Conservation (phyloP, 352 stramenopile genomes). For the Pythium scleroteichum region DNA sequence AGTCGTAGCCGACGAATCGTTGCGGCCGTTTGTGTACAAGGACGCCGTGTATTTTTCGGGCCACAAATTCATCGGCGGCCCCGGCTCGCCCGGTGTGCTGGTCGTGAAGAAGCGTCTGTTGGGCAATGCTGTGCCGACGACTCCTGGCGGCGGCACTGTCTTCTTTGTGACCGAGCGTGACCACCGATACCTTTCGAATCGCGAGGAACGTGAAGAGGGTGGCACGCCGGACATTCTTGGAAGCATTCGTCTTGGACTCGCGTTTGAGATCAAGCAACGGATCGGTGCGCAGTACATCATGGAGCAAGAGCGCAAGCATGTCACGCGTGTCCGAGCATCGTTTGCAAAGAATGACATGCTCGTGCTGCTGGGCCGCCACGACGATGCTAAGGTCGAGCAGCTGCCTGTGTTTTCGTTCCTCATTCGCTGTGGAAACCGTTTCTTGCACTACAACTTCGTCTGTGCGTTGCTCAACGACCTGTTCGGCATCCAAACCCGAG, state of each 20-base stretch:
- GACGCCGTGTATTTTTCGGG: conserved; percentile 93
- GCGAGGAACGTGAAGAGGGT: conserved; percentile 93
- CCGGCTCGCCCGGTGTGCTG: conserved; percentile 87
- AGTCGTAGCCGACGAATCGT: conserved; percentile 26
- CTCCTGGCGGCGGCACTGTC: conserved; percentile 42
- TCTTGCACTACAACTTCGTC: conserved; percentile 97
- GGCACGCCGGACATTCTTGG: conserved; percentile 94
- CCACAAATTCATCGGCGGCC: conserved; percentile 95
- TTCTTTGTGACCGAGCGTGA: conserved; percentile 45
- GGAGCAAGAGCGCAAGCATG: conserved; percentile 34
- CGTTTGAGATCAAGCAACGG: conserved; percentile 82
- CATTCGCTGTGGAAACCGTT: conserved; percentile 71
- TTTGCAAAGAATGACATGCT: conserved; percentile 55
- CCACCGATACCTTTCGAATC: conserved; percentile 76
- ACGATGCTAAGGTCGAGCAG: conserved; percentile 21
- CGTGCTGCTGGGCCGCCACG: conserved; percentile 71
- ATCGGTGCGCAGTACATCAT: conserved; percentile 42
- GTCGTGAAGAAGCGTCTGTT: conserved; percentile 91
- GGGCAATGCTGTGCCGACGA: conserved; percentile 41
- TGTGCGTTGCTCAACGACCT: conserved; percentile 95
- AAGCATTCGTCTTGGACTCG: conserved; percentile 86
- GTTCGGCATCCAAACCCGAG: conserved; percentile 93
- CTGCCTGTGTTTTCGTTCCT: conserved; percentile 94
- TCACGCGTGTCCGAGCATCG: conserved; percentile 25
- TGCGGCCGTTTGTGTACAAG: conserved; percentile 55